phyloP scores from a whole-genome alignment of 345 rosid genomes.

The Bretschneidera sinensis region DNA sequence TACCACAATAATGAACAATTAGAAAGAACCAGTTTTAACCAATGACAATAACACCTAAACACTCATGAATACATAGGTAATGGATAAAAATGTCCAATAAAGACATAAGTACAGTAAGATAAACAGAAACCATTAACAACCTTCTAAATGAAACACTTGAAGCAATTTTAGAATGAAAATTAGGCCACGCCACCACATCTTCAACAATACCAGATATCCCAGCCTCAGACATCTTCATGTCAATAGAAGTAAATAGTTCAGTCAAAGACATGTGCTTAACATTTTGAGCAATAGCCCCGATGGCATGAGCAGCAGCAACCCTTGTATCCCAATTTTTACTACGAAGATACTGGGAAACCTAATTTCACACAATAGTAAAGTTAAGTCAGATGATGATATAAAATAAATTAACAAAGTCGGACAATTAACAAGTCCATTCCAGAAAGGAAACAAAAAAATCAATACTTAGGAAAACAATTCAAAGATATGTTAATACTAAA shows the following conservation, averaged over 20 bases:
- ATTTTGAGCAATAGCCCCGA: slow-evolving; percentile 94
- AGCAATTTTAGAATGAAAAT: slow-evolving; percentile 55
- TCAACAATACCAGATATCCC: slow-evolving; percentile 62
- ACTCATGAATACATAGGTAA: neutral
- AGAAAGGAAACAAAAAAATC: neutral
- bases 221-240: slow-evolving; percentile 55
- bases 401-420: no score
- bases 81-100: slow-evolving; percentile 5
- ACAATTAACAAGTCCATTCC: neutral
- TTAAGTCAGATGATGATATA: neutral
- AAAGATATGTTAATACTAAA: neutral
- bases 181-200: slow-evolving; percentile 60
- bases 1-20: slow-evolving; percentile 11
- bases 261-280: slow-evolving; percentile 71
- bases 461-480: neutral
- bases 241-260: slow-evolving; percentile 60
- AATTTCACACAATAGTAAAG: slow-evolving; percentile 12
- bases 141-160: slow-evolving; percentile 78
- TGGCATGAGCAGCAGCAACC: slow-evolving; percentile 99
- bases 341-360: slow-evolving; percentile 85
- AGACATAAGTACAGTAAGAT: slow-evolving; percentile 2
- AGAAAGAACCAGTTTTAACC: neutral
- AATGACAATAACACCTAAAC: neutral
- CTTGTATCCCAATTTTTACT: slow-evolving; percentile 99
- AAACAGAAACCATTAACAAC: slow-evolving; percentile 34